phyloP scores from a whole-genome alignment of 768 basidiomycete genomes.

The Guyanaporus albipodus region DNA sequence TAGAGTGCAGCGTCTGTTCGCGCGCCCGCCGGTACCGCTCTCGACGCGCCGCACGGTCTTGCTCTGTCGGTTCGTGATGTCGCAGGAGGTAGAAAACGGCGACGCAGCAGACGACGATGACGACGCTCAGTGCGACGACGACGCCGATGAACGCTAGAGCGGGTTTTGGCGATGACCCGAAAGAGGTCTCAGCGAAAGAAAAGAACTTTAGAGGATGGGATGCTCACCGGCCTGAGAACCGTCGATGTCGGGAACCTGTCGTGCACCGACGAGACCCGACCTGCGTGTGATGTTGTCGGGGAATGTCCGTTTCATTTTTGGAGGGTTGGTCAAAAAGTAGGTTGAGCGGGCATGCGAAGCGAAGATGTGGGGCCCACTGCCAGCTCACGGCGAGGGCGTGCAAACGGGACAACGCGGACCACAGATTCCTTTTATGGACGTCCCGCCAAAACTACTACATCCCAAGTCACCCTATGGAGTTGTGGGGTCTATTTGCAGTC shows the following conservation, averaged over 20 bases:
- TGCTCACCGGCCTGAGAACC: slow-evolving; percentile 48
- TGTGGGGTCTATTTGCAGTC: no score
- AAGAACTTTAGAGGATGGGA: no score
- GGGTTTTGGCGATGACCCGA: not conserved
- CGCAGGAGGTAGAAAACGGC: slow-evolving; percentile 57
- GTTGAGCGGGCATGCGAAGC: not conserved
- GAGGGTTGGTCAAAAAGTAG: not conserved
- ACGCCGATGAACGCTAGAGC: slow-evolving; percentile 55
- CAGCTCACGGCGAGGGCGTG: no score
- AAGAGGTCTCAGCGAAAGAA: no score
- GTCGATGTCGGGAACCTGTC: slow-evolving; percentile 44
- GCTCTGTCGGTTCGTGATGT: slow-evolving; percentile 41
- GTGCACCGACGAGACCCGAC: slow-evolving; percentile 8
- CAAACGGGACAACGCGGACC: no score
- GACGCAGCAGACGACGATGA: slow-evolving; percentile 50
- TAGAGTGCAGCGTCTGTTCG: slow-evolving; percentile 15
- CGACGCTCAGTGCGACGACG: slow-evolving; percentile 48
- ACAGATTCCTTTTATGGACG: no score
- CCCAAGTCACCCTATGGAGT: no score
- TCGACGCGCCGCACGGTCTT: slow-evolving; percentile 35
- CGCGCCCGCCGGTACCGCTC: slow-evolving; percentile 29
- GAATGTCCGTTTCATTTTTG: not conserved
- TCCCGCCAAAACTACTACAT: no score
- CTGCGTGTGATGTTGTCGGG: not conserved
- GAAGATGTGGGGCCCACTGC: no score